Percentiles rank a stretch among this genome's conserved stretches.
These are phyloP conservation scores for Phytophthora aleatoria DNA, from an alignment of 352 stramenopile species.

Conservation along the genomic window DNA sequence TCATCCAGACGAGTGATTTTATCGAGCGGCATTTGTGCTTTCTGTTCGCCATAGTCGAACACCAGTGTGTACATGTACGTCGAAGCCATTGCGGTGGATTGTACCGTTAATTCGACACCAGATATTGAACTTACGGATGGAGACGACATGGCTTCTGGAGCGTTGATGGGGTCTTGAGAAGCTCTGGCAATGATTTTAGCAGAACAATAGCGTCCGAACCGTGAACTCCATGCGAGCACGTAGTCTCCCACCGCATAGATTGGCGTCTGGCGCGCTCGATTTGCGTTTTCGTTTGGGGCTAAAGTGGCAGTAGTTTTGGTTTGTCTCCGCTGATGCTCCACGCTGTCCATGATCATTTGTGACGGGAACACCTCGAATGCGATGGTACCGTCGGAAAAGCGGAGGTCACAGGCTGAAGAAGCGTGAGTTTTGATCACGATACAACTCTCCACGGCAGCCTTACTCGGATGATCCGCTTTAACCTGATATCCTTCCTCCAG, in stretches of 20 bases:
- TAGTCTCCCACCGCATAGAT: slow-evolving; percentile 49
- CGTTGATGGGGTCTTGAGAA: slow-evolving; percentile 24
- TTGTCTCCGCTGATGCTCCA: slow-evolving; percentile 23
- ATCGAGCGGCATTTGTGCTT: slow-evolving; percentile 49
- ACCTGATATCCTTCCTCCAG: slow-evolving; percentile 79
- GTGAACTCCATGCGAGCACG: slow-evolving; percentile 76
- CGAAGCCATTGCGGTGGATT: slow-evolving; percentile 4
- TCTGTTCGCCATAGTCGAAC: slow-evolving; percentile 77
- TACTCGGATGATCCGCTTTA: slow-evolving; percentile 70
- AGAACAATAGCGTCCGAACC: slow-evolving; percentile 71
- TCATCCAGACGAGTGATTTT: slow-evolving; percentile 64
- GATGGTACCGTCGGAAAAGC: slow-evolving; percentile 81
- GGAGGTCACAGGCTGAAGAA: slow-evolving; percentile 67
- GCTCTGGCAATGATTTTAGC: slow-evolving; percentile 48
- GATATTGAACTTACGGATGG: background rate
- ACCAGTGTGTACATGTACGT: slow-evolving; percentile 49
- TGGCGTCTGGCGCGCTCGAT: slow-evolving; percentile 14
- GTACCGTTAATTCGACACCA: background rate
- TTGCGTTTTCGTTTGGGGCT: slow-evolving; percentile 9
- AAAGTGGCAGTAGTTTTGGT: slow-evolving; percentile 11
- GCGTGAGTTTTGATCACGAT: slow-evolving; percentile 70
- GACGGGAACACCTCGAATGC: slow-evolving; percentile 77
- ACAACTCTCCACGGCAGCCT: slow-evolving; percentile 64
- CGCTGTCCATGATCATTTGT: slow-evolving; percentile 74
- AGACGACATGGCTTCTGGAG: background rate